Evolutionary conservation across 257 asterid genomes (phyloP), one percentile per base, ranked within the genome.

Genomic region (Lavandula angustifolia): DNA sequence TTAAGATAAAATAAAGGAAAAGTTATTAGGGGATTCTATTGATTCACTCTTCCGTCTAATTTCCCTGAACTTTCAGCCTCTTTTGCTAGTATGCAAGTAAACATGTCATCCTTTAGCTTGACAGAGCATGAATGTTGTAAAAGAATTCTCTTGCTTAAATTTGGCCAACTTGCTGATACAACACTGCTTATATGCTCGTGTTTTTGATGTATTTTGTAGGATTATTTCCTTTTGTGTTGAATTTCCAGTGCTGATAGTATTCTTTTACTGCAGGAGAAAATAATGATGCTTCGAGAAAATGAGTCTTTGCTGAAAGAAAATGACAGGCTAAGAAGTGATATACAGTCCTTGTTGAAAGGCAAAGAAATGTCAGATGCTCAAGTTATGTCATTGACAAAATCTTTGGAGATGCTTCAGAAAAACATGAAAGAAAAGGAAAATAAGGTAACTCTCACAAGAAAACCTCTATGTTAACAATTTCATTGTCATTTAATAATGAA

Each of bases 381-480:
- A 75, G 89, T 79, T 73, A 56, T 42, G 54, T 77, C 81, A 57
- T 66, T 89, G 82, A 77, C 87, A 73, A 89, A 82, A 72, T 92
- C 99, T 29, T 62, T 87, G 71, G 99, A 89, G 78, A 71, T 82
- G 57, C 85, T 87, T 49, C 97, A 90, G 85, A 94, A 87, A 74
- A 95, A 90, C 70, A 77, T 84, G 59, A 90, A 94, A 86, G 96
- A 90, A 59, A 94, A 83, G 78, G 97, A 86, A 42, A 78, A 57
- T 62, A 67, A 60, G 86, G 99, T 94, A 79, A 50, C 47, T 71
- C 46, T 60, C 62, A 62, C 49, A 29, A 59, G 49, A 11, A 12
- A 50, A 18, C 48, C 46, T 64, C 37, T 57, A 14, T 58, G 18
- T 14, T 37, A 35, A 35, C 54, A 22, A 51, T 65, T 50, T 40